Conservation (phyloP, 192 early-diverging fungal genomes). For the Chytriomyces sp. region DNA sequence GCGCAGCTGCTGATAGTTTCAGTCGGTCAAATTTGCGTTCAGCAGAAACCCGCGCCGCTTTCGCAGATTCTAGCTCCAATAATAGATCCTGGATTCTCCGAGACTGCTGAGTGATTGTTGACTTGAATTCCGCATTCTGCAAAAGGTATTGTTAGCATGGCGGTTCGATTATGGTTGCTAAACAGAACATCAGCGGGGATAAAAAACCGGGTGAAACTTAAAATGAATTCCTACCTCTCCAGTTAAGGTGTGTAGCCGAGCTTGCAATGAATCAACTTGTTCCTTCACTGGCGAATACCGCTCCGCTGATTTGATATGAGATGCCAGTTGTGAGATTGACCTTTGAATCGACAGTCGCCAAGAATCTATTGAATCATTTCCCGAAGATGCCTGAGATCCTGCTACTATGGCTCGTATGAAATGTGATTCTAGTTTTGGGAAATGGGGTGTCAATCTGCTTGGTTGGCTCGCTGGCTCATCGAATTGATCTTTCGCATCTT, state of each 20-base stretch:
- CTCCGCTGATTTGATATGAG: not conserved
- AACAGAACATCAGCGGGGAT: not conserved
- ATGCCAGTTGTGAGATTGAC: not conserved
- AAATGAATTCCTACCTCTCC: constrained; percentile 2
- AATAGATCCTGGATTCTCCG: constrained; percentile 20
- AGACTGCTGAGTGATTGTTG: not conserved
- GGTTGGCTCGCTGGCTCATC: no score
- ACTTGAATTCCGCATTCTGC: constrained; percentile 21
- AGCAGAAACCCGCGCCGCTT: not conserved
- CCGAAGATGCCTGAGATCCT: not conserved
- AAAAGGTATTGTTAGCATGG: no score
- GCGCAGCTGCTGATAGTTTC: not conserved
- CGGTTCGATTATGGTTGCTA: no score
- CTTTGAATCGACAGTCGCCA: not conserved
- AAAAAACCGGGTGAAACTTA: not conserved
- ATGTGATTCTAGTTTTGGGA: constrained; percentile 3
- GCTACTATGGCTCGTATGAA: constrained; percentile 4
- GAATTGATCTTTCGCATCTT: no score
- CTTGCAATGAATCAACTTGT: constrained; percentile 12
- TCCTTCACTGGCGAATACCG: not conserved
- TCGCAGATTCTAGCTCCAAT: constrained; percentile 15
- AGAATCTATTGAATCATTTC: not conserved
- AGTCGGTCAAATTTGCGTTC: constrained; percentile 36
- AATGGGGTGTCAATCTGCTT: no score
- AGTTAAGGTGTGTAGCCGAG: constrained; percentile 20